Evolutionary conservation across 345 rosid species (phyloP).

Genomic region (Pseudoturritis turrita): DNA sequence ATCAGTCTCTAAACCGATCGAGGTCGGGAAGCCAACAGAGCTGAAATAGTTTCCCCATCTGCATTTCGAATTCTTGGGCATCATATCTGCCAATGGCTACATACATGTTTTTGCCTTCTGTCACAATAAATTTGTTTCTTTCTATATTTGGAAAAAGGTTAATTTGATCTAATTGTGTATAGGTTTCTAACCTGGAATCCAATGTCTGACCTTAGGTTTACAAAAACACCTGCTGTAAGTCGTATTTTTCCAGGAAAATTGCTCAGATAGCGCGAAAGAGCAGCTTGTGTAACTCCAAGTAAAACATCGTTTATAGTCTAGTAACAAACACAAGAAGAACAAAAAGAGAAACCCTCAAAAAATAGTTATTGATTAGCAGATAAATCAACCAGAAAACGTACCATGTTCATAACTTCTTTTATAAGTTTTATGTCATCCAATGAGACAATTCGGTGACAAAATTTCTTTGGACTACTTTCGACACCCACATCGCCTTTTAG

Average conservation of each 20-base stretch:
- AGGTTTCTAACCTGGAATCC: slow-evolving; percentile 44
- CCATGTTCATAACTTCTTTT: slow-evolving; percentile 13
- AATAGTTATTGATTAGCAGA: background rate
- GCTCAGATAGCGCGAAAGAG: slow-evolving; percentile 45
- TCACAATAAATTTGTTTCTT: background rate
- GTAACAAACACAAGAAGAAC: background rate
- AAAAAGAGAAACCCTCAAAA: background rate
- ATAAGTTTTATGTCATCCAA: slow-evolving; percentile 46
- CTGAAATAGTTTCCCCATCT: slow-evolving; percentile 50
- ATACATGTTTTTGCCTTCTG: background rate
- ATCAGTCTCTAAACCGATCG: slow-evolving; percentile 26
- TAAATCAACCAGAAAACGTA: background rate
- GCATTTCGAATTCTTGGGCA: slow-evolving; percentile 33
- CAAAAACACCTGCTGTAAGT: slow-evolving; percentile 36
- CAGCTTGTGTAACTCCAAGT: slow-evolving; percentile 54
- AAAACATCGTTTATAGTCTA: slow-evolving; percentile 65
- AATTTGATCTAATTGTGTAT: background rate
- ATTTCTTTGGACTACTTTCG: background rate
- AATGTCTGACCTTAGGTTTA: slow-evolving; percentile 40
- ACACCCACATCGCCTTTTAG: slow-evolving; percentile 32
- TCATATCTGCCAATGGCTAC: slow-evolving; percentile 44
- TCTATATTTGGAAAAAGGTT: background rate
- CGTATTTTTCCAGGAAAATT: slow-evolving; percentile 30
- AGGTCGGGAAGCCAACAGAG: slow-evolving; percentile 31
- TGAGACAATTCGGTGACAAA: slow-evolving; percentile 36